Conservation (phyloP, 805 yeast species). For the Yarrowia bubula region DNA sequence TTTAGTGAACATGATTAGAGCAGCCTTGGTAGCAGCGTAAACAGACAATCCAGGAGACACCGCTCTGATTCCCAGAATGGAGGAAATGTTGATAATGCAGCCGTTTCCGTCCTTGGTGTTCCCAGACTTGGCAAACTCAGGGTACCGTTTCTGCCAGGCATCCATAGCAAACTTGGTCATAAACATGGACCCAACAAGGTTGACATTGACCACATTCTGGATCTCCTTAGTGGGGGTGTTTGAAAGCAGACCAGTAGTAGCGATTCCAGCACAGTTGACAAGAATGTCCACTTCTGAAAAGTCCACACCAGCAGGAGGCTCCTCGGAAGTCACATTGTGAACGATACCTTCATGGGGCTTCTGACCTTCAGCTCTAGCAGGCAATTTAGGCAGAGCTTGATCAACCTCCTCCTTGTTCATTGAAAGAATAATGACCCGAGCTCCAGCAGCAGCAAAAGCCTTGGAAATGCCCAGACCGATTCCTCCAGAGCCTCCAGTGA, state of each 20-base stretch:
- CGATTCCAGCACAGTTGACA: slow-evolving; percentile 57
- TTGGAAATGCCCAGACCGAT: slow-evolving; percentile 60
- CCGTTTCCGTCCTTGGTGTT: slow-evolving; percentile 29
- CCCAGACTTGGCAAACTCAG: neutral
- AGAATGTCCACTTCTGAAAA: slow-evolving; percentile 43
- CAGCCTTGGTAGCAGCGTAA: slow-evolving; percentile 71
- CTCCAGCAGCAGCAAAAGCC: slow-evolving; percentile 51
- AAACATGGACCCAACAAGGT: slow-evolving; percentile 61
- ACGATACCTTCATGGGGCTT: neutral
- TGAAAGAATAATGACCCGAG: slow-evolving; percentile 51
- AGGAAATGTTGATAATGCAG: slow-evolving; percentile 61
- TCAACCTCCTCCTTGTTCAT: slow-evolving; percentile 45
- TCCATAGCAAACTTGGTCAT: slow-evolving; percentile 52
- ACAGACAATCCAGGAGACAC: slow-evolving; percentile 55
- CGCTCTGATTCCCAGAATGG: slow-evolving; percentile 54
- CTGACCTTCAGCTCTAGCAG: neutral
- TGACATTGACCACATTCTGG: slow-evolving; percentile 49
- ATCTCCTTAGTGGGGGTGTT: slow-evolving; percentile 45
- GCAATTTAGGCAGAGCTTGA: neutral
- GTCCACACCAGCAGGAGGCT: neutral
- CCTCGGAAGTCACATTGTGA: neutral
- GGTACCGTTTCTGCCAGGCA: slow-evolving; percentile 48
- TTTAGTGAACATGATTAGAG: slow-evolving; percentile 59
- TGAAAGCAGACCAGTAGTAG: slow-evolving; percentile 54
- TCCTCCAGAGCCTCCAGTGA: slow-evolving; percentile 73